Percentiles rank a stretch among this genome's conserved stretches.
These are phyloP conservation scores for Blastomyces emzantsi DNA, from an alignment of 2,329 filamentous ascomycete species.

Conservation along the genomic window DNA sequence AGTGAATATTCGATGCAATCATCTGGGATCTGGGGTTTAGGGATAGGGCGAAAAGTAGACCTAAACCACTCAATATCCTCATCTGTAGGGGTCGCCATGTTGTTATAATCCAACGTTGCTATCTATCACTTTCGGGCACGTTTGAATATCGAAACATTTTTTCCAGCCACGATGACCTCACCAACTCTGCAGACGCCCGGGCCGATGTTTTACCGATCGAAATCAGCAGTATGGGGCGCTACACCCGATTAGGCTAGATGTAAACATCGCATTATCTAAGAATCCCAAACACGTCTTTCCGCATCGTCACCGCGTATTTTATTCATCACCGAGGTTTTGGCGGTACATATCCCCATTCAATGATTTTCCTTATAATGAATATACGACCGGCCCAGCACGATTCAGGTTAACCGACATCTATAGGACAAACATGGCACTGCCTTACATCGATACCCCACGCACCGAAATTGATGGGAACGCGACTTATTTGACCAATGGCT, in stretches of 20 bases:
- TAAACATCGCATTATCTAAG: slow-evolving; percentile 30
- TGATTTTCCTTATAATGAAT: slow-evolving; percentile 4
- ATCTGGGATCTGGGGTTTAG: slow-evolving; percentile 60
- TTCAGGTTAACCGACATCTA: slow-evolving; percentile 1
- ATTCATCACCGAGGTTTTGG: background rate
- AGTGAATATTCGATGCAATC: slow-evolving; percentile 81
- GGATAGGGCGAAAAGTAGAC: slow-evolving; percentile 56
- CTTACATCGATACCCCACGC: slow-evolving; percentile 74
- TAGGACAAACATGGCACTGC: slow-evolving; percentile 51
- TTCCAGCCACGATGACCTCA: slow-evolving; percentile 26
- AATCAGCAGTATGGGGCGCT: slow-evolving; percentile 16
- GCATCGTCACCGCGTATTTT: slow-evolving; percentile 6
- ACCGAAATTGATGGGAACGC: slow-evolving; percentile 70
- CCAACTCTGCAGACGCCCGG: slow-evolving; percentile 11
- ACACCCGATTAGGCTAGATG: slow-evolving; percentile 31
- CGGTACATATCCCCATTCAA: background rate
- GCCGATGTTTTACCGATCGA: slow-evolving; percentile 7
- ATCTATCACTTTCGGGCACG: too few species aligned
- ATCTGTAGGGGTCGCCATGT: slow-evolving; percentile 38
- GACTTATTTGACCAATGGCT: slow-evolving; percentile 62
- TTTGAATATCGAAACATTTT: slow-evolving; percentile 6
- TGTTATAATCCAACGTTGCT: background rate
- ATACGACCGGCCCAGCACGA: background rate
- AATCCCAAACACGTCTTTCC: slow-evolving; percentile 24
- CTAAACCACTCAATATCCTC: slow-evolving; percentile 58